phyloP scores from a whole-genome alignment of 2,329 filamentous ascomycete species.

The Xylaria sp. region DNA sequence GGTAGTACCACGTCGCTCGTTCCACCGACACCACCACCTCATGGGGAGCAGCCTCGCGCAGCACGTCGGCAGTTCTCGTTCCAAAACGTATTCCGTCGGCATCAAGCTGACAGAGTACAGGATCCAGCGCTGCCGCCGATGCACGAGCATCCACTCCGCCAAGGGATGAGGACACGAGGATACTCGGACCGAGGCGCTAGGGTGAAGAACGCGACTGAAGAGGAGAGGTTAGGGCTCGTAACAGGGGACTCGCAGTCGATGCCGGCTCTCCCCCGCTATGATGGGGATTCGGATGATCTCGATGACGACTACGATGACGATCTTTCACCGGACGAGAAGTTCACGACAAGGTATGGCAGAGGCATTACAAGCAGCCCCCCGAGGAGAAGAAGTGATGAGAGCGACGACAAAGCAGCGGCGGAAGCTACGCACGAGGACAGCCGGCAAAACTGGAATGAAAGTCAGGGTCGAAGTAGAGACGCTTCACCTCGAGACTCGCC shows the following conservation, averaged over 20 bases:
- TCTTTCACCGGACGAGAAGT: constrained; percentile 48
- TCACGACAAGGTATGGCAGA: constrained; percentile 53
- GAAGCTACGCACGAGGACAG: constrained; percentile 46
- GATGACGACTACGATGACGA: constrained; percentile 50
- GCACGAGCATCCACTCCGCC: constrained; percentile 49
- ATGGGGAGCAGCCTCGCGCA: constrained; percentile 54
- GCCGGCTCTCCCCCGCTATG: constrained; percentile 52
- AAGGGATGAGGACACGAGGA: constrained; percentile 53
- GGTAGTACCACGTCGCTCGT: constrained; percentile 57
- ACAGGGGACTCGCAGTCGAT: constrained; percentile 69
- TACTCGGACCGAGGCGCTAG: constrained; percentile 54
- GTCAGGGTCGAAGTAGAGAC: constrained; percentile 39
- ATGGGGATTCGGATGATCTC: constrained; percentile 37
- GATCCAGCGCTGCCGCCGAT: constrained; percentile 46
- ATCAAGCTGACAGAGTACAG: constrained; percentile 54
- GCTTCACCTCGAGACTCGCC: constrained; percentile 38
- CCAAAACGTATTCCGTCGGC: constrained; percentile 80
- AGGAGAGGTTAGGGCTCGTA: constrained; percentile 86
- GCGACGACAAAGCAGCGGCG: constrained; percentile 47
- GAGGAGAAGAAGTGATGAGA: constrained; percentile 42
- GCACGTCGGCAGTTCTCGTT: constrained; percentile 90
- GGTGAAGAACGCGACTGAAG: constrained; percentile 74
- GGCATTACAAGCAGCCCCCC: constrained; percentile 56
- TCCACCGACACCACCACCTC: constrained; percentile 72
- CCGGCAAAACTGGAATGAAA: constrained; percentile 45